A percentile compares a stretch with the other conserved stretches of the same genome.
Evolutionary conservation across 2,329 filamentous ascomycete species (phyloP).

Genomic region (Ampelomyces quisqualis): DNA sequence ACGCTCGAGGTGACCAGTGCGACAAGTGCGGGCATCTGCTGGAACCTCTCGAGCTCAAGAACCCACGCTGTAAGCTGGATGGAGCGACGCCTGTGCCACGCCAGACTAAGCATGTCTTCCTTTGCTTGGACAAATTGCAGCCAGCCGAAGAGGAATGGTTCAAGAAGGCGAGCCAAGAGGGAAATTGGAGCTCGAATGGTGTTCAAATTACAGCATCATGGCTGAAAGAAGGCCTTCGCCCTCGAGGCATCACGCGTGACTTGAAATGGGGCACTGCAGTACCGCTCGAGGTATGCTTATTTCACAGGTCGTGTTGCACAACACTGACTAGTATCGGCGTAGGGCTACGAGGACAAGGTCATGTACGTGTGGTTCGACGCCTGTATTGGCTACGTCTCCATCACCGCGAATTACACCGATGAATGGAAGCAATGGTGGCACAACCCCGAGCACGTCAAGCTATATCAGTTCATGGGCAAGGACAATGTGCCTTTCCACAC

Average conservation of each 20-base stretch:
- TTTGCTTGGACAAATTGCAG: constrained; percentile 83
- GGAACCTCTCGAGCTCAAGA: constrained; percentile 51
- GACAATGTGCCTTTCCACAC: constrained; percentile 86
- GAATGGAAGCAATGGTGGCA: constrained; percentile 96
- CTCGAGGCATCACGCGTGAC: constrained; percentile 87
- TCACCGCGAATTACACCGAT: constrained; percentile 84
- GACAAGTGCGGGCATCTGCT: constrained; percentile 53
- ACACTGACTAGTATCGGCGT: constrained; percentile 7
- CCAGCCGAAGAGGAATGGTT: constrained; percentile 77
- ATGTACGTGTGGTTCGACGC: constrained; percentile 94
- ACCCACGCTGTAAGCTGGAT: constrained; percentile 86
- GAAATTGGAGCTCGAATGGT: constrained; percentile 74
- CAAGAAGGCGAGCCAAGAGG: constrained; percentile 68
- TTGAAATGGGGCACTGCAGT: constrained; percentile 81
- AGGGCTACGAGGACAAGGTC: constrained; percentile 71
- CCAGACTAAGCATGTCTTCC: constrained; percentile 86
- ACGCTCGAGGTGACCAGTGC: constrained; percentile 57
- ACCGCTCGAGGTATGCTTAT: constrained; percentile 46
- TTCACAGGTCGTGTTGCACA: neutral
- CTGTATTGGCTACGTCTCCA: constrained; percentile 93
- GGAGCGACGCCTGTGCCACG: constrained; percentile 75
- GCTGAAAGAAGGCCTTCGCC: constrained; percentile 80
- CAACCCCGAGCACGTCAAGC: constrained; percentile 79
- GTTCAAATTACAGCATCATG: constrained; percentile 75
- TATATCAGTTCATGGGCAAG: constrained; percentile 94